Conservation (phyloP, 139 green algal species). For the Zygnema circumcarinatum region DNA sequence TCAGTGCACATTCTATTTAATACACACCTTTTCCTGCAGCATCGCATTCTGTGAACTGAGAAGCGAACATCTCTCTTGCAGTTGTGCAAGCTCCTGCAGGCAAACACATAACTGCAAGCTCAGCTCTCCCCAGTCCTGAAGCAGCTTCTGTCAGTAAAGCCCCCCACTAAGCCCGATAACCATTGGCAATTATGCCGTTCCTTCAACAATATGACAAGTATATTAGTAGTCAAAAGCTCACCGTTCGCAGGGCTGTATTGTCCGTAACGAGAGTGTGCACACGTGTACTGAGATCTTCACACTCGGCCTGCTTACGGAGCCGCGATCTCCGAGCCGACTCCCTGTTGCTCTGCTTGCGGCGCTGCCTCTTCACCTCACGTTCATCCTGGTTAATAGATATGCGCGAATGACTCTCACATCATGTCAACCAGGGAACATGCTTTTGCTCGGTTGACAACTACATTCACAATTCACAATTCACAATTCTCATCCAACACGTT, state of each 20-base stretch:
- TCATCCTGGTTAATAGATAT: constrained; percentile 77
- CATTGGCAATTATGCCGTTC: not conserved
- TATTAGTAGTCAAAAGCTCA: not conserved
- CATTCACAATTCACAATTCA: too few relatives aligned
- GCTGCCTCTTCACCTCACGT: constrained; percentile 79
- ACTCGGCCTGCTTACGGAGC: constrained; percentile 86
- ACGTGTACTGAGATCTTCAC: constrained; percentile 69
- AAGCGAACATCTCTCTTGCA: constrained; percentile 22
- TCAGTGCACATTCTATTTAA: too few relatives aligned
- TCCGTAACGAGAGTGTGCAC: constrained; percentile 66
- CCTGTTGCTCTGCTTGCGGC: constrained; percentile 89
- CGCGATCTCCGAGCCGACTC: constrained; percentile 83
- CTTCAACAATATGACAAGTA: not conserved
- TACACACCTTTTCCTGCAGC: not conserved
- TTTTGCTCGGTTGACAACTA: too few relatives aligned
- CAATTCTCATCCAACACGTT: too few relatives aligned
- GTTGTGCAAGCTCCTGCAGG: constrained; percentile 23
- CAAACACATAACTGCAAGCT: not conserved
- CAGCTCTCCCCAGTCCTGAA: too few relatives aligned
- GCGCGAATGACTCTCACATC: not conserved
- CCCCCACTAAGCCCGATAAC: not conserved
- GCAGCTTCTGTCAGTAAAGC: not conserved
- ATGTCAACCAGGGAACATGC: not conserved
- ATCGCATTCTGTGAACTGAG: constrained; percentile 33
- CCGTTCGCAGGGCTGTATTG: constrained; percentile 59